phyloP scores from a whole-genome alignment of 768 basidiomycete genomes.

The Collybia mongolica region DNA sequence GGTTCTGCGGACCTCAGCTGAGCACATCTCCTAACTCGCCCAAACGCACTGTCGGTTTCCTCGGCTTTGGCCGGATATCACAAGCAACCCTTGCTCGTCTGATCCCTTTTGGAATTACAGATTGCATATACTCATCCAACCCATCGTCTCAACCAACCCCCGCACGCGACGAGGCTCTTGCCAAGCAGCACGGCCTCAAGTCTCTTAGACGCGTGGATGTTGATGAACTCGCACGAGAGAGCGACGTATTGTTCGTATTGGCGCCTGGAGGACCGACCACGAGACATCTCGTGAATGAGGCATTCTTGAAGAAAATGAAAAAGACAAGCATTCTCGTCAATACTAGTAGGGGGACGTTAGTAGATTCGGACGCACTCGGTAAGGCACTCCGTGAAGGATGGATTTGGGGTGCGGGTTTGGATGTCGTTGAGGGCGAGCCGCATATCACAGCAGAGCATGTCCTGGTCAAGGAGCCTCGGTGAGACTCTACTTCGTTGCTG shows the following conservation, averaged over 20 bases:
- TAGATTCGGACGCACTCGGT: constrained; percentile 88
- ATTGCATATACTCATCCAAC: constrained; percentile 66
- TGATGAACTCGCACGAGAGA: constrained; percentile 69
- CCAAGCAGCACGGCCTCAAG: constrained; percentile 26
- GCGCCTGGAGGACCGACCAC: constrained; percentile 75
- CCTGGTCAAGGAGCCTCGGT: constrained; percentile 77
- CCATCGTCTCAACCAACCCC: constrained; percentile 48
- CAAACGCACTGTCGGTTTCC: constrained; percentile 77
- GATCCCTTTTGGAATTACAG: constrained; percentile 77
- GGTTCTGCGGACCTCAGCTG: constrained; percentile 81
- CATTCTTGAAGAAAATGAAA: constrained; percentile 85
- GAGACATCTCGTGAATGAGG: constrained; percentile 67
- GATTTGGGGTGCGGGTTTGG: constrained; percentile 92
- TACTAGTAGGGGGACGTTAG: constrained; percentile 78
- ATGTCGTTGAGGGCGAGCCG: constrained; percentile 94
- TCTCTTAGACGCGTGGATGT: constrained; percentile 60
- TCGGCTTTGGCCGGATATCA: constrained; percentile 94
- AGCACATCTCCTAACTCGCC: constrained; percentile 50
- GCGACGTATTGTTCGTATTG: constrained; percentile 85
- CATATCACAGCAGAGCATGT: constrained; percentile 71
- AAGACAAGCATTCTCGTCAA: constrained; percentile 81
- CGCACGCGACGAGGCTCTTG: constrained; percentile 36
- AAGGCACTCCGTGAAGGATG: constrained; percentile 71
- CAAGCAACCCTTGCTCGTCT: constrained; percentile 81
- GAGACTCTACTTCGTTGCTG: constrained; percentile 3